phyloP scores from a whole-genome alignment of 208 protist species.

The Wallacemonas sp. region DNA sequence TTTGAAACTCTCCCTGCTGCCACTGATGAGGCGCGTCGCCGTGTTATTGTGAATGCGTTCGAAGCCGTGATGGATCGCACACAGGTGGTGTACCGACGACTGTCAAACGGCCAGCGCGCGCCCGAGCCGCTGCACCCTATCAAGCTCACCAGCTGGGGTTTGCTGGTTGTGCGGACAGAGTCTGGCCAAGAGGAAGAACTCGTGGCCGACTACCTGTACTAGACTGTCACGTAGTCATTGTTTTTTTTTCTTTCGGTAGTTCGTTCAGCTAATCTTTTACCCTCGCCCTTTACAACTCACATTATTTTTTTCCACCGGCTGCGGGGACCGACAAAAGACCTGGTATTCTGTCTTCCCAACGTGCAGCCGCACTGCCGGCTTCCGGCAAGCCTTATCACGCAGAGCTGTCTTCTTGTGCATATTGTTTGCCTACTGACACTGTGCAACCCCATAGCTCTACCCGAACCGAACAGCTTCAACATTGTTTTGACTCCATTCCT shows the following conservation, averaged over 20 bases:
- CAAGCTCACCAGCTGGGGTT: conserved; percentile 58
- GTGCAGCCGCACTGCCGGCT: no score
- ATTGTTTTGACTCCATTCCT: no score
- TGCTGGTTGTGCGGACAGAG: conserved; percentile 44
- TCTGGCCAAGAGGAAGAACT: conserved; percentile 48
- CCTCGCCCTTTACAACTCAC: background rate
- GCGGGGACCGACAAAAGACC: no score
- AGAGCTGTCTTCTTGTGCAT: no score
- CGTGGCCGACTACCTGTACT: conserved; percentile 68
- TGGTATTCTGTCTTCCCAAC: no score
- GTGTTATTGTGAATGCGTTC: conserved; percentile 39
- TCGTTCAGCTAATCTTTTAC: background rate
- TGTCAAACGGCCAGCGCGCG: conserved; percentile 34
- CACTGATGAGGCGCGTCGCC: conserved; percentile 22
- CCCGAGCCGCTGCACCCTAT: conserved; percentile 38
- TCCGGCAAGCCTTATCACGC: no score
- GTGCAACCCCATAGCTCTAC: no score
- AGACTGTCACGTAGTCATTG: background rate
- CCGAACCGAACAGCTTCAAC: no score
- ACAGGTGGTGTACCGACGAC: conserved; percentile 40
- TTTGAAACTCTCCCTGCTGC: conserved; percentile 9
- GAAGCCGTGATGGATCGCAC: conserved; percentile 49
- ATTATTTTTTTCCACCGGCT: no score
- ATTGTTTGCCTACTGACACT: no score
- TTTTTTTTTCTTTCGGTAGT: conserved; percentile 17